Conservation (phyloP, 768 basidiomycete species). For the Cyathus striatus region DNA sequence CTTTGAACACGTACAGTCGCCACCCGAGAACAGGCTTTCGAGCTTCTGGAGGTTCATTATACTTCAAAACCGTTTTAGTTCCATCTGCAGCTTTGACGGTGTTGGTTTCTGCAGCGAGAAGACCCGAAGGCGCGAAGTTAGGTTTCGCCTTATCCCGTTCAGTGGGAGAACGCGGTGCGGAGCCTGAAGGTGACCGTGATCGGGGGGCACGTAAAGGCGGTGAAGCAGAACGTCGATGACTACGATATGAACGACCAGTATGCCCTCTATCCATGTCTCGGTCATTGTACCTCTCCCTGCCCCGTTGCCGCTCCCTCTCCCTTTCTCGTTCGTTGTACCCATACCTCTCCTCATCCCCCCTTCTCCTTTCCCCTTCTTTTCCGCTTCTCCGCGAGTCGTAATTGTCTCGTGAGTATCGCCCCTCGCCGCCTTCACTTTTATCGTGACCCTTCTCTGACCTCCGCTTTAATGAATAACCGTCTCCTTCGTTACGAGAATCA, state of each 20-base stretch:
- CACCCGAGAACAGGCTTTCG: slow-evolving; percentile 86
- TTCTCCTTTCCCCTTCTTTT: slow-evolving; percentile 7
- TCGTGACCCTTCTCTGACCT: slow-evolving; percentile 5
- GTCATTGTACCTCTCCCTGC: slow-evolving; percentile 38
- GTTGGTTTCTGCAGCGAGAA: slow-evolving; percentile 95
- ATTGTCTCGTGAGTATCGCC: no score
- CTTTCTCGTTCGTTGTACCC: slow-evolving; percentile 31
- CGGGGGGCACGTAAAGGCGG: slow-evolving; percentile 41
- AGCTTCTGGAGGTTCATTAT: slow-evolving; percentile 98
- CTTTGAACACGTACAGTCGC: slow-evolving; percentile 98
- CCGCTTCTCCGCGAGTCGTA: slow-evolving; percentile 7
- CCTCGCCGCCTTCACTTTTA: slow-evolving; percentile 1
- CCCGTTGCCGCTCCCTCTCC: slow-evolving; percentile 36
- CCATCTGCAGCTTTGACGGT: slow-evolving; percentile 75
- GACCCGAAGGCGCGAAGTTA: slow-evolving; percentile 83
- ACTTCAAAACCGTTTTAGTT: slow-evolving; percentile 84
- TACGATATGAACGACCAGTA: slow-evolving; percentile 19
- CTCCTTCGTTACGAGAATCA: neutral
- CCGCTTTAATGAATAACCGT: slow-evolving; percentile 7
- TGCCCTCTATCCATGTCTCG: slow-evolving; percentile 22
- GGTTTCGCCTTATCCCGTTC: slow-evolving; percentile 80
- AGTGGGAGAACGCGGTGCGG: slow-evolving; percentile 25
- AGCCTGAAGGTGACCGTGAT: slow-evolving; percentile 38
- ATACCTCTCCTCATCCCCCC: slow-evolving; percentile 11
- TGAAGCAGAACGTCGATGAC: slow-evolving; percentile 54